Conservation (phyloP, 495 filamentous ascomycete genomes). For the Penicillium waksmanii region DNA sequence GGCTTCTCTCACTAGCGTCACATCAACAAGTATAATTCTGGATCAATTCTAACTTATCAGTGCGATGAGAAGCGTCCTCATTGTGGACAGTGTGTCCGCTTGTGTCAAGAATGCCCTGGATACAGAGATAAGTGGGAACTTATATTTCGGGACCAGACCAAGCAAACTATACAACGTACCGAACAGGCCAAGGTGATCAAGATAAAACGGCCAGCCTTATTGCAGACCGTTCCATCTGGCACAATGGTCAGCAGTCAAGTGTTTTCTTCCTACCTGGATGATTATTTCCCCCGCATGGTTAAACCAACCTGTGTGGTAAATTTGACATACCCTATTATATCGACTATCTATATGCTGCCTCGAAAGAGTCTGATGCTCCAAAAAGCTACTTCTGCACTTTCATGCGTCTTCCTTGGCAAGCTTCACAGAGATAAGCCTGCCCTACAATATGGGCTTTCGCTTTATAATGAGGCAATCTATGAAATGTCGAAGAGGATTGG, state of each 20-base stretch:
- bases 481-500: constrained; percentile 5
- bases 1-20: neutral
- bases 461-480: constrained; percentile 11
- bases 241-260: constrained; percentile 9
- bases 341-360: constrained; percentile 7
- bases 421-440: constrained; percentile 3
- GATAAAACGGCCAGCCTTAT: neutral
- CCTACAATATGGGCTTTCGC: constrained; percentile 8
- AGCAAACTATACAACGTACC: constrained; percentile 16
- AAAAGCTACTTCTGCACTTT: constrained; percentile 9
- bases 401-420: constrained; percentile 15
- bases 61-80: constrained; percentile 34
- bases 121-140: constrained; percentile 46
- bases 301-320: constrained; percentile 1
- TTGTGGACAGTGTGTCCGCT: constrained; percentile 37
- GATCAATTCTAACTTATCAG: constrained; percentile 11
- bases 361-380: constrained; percentile 12
- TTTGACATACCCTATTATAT: constrained; percentile 10
- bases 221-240: constrained; percentile 2
- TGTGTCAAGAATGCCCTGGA: constrained; percentile 27
- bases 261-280: constrained; percentile 3
- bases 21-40: neutral
- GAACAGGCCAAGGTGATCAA: neutral
- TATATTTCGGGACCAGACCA: constrained; percentile 48
- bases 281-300: constrained; percentile 7